Conservation (phyloP, 225 moss, liverwort and hornwort species). For the Marchantia paleacea region DNA sequence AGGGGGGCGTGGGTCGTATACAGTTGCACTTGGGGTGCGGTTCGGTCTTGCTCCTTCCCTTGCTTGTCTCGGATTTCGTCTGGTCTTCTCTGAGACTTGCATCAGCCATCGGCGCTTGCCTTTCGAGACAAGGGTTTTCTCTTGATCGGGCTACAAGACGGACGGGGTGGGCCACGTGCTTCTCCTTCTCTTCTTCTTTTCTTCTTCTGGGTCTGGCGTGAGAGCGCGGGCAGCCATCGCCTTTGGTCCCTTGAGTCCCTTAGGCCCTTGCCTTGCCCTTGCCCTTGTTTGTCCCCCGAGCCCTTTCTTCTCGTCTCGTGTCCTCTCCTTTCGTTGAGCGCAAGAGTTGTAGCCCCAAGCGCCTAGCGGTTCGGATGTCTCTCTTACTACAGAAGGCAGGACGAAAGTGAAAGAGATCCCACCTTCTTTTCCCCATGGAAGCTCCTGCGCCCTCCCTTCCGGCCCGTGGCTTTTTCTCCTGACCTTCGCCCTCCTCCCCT, state of each 20-base stretch:
- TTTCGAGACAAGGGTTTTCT: too few species aligned
- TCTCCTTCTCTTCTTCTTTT: too few species aligned
- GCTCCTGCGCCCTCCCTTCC: not conserved
- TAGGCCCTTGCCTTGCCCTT: not conserved
- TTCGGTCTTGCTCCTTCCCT: not conserved
- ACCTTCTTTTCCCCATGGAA: not conserved
- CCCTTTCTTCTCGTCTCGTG: too few species aligned
- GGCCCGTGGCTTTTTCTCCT: conserved; percentile 4
- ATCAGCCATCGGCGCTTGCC: too few species aligned
- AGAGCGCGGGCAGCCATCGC: not conserved
- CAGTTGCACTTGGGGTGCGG: too few species aligned
- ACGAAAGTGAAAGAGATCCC: not conserved
- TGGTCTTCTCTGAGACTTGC: not conserved
- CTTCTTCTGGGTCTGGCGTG: not conserved
- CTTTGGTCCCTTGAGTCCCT: not conserved
- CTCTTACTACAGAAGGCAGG: not conserved
- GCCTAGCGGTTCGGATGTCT: conserved; percentile 8
- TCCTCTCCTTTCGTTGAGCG: not conserved
- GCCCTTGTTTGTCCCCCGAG: too few species aligned
- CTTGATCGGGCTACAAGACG: not conserved
- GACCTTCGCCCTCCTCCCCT: not conserved
- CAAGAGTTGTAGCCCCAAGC: not conserved
- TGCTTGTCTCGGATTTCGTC: not conserved
- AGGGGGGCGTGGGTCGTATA: not conserved
- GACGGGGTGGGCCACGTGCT: conserved; percentile 39